These are phyloP conservation scores for Porphyrellus cyaneotinctus DNA, from an alignment of 768 basidiomycete genomes.

Conservation along the genomic window DNA sequence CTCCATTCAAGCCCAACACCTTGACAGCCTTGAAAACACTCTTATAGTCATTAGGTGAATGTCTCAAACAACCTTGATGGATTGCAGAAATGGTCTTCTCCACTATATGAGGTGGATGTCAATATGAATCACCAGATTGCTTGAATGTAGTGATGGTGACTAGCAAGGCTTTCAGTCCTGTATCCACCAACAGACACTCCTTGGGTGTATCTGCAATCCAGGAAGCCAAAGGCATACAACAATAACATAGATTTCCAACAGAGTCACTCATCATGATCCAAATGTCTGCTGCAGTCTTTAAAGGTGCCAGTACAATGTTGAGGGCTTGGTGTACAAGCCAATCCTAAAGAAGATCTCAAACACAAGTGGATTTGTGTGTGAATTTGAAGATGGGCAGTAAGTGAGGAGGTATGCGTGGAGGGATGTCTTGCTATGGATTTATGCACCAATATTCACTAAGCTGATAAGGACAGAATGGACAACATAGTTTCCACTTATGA, in stretches of 20 bases:
- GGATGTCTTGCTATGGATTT: conserved; percentile 10
- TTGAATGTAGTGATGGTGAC: not conserved
- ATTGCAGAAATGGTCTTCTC: too few species aligned
- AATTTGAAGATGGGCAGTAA: conserved; percentile 9
- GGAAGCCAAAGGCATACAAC: not conserved
- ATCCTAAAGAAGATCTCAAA: not conserved
- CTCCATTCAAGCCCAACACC: too few species aligned
- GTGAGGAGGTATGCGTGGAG: conserved; percentile 8
- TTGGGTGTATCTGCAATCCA: not conserved
- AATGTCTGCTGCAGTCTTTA: not conserved
- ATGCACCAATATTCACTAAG: conserved; percentile 9
- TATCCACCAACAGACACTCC: not conserved
- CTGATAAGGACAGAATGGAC: conserved; percentile 5
- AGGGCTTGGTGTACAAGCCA: not conserved
- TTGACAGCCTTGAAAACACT: too few species aligned
- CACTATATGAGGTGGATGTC: too few species aligned
- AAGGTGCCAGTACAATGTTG: not conserved
- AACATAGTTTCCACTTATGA: not conserved
- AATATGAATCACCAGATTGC: too few species aligned
- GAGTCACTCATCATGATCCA: conserved; percentile 1
- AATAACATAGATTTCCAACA: not conserved
- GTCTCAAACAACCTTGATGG: too few species aligned
- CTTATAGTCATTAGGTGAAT: too few species aligned
- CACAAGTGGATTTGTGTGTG: not conserved
- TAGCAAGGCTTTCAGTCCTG: not conserved